Evolutionary conservation across 306 rosid species (phyloP).

Genomic region (Malus orientalis): DNA sequence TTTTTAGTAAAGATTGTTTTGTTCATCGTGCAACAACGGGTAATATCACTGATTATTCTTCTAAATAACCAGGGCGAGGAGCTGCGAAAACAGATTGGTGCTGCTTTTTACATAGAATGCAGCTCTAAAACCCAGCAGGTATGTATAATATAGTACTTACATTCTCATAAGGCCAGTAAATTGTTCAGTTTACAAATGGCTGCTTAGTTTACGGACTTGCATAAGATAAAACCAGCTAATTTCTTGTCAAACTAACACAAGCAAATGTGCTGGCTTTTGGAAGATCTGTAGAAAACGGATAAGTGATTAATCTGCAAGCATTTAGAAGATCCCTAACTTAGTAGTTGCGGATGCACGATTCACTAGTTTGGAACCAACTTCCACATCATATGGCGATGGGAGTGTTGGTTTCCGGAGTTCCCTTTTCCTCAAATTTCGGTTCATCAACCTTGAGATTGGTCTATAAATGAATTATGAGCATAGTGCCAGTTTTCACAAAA

Average conservation of each 20-base stretch:
- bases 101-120: conserved; percentile 72
- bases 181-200: neutral
- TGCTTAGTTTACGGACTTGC: neutral
- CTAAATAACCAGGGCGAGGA: conserved; percentile 73
- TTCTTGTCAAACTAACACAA: neutral
- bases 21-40: conserved; percentile 3
- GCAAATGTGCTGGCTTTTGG: neutral
- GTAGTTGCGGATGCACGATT: neutral
- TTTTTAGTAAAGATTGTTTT: conserved; percentile 10
- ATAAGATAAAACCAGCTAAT: neutral
- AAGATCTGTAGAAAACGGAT: neutral
- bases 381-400: neutral
- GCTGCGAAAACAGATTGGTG: conserved; percentile 83
- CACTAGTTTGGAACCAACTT: neutral
- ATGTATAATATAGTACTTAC: conserved; percentile 9
- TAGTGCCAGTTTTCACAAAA: neutral
- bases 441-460: neutral
- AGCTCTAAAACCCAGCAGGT: conserved; percentile 99
- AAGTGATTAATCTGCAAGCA: neutral
- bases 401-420: neutral
- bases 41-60: conserved; percentile 10
- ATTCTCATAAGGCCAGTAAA: neutral
- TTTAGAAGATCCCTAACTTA: neutral
- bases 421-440: neutral
- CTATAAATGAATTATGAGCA: neutral